A percentile compares a stretch with the other conserved stretches of the same genome.
These are phyloP conservation scores for Calonectria pseudoreteaudii DNA, from an alignment of 2,329 filamentous ascomycete genomes.

Conservation along the genomic window DNA sequence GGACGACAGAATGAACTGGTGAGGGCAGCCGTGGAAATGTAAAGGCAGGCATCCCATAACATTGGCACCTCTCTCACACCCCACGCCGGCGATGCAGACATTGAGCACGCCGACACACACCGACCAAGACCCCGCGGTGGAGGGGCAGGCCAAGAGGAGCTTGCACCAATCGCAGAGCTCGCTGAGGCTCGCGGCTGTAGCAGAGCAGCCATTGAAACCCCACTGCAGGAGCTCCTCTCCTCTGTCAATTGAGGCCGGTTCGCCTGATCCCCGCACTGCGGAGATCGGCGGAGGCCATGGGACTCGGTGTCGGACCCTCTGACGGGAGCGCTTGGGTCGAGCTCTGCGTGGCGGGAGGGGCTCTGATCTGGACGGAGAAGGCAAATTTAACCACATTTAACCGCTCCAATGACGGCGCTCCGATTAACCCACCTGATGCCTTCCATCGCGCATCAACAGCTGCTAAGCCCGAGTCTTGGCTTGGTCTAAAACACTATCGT, in stretches of 20 bases:
- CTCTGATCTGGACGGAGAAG: not conserved
- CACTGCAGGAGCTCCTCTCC: conserved; percentile 7
- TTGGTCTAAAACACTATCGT: not conserved
- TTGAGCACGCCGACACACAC: conserved; percentile 18
- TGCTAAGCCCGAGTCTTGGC: conserved; percentile 1
- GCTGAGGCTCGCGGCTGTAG: not conserved
- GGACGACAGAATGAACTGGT: conserved; percentile 32
- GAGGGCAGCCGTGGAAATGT: conserved; percentile 8
- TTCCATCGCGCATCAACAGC: not conserved
- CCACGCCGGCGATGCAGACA: conserved; percentile 19
- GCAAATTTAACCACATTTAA: conserved; percentile 31
- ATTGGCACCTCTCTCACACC: conserved; percentile 12
- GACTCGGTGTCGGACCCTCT: conserved; percentile 16
- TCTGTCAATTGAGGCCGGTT: not conserved
- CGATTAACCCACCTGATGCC: conserved; percentile 13
- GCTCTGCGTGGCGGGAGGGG: not conserved
- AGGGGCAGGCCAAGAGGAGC: conserved; percentile 15
- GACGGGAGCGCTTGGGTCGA: conserved; percentile 25
- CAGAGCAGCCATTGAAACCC: not conserved
- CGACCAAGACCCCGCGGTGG: conserved; percentile 26
- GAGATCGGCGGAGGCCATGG: conserved; percentile 25
- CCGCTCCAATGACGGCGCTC: conserved; percentile 26
- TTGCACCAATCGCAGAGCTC: conserved; percentile 19
- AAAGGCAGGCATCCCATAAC: conserved; percentile 20
- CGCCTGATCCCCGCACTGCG: conserved; percentile 22